Percentiles rank a stretch among this genome's conserved stretches.
These are phyloP conservation scores for Clitopilus hobsonii DNA, from an alignment of 768 basidiomycete genomes.

Conservation along the genomic window DNA sequence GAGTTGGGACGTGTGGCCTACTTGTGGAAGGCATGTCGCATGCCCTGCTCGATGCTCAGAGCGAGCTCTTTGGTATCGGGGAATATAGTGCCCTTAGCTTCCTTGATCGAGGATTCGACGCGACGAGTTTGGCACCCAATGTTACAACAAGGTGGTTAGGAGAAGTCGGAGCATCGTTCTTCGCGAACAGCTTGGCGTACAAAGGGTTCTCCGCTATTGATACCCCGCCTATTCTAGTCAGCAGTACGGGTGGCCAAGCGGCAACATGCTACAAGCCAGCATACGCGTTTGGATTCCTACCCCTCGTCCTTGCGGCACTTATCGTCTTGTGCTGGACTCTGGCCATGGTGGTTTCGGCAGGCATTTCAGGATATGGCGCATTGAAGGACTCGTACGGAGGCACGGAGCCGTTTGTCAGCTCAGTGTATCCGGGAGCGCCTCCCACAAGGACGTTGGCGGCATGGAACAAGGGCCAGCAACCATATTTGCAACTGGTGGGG, in stretches of 20 bases:
- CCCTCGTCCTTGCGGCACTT: neutral
- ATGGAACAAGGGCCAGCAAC: neutral
- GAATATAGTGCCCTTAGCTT: neutral
- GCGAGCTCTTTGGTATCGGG: neutral
- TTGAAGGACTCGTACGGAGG: conserved; percentile 6
- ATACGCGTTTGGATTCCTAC: neutral
- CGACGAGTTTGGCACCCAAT: neutral
- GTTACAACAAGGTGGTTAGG: neutral
- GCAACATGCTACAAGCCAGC: neutral
- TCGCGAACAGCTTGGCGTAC: neutral
- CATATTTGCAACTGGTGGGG: conserved; percentile 4
- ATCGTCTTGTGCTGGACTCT: neutral
- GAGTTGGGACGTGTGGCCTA: conserved; percentile 9
- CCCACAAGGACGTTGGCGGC: conserved; percentile 3
- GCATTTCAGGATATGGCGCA: conserved; percentile 1
- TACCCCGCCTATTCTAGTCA: neutral
- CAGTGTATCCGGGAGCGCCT: neutral
- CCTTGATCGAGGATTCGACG: neutral
- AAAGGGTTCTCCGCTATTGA: neutral
- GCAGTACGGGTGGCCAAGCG: neutral
- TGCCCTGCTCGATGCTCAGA: neutral
- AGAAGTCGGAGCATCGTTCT: neutral
- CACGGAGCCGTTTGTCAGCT: conserved; percentile 1
- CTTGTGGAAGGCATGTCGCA: neutral
- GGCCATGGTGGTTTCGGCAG: neutral